Percentiles rank a stretch among this genome's conserved stretches.
Conservation (phyloP, 306 rosid species). For the Prunus mongolica region DNA sequence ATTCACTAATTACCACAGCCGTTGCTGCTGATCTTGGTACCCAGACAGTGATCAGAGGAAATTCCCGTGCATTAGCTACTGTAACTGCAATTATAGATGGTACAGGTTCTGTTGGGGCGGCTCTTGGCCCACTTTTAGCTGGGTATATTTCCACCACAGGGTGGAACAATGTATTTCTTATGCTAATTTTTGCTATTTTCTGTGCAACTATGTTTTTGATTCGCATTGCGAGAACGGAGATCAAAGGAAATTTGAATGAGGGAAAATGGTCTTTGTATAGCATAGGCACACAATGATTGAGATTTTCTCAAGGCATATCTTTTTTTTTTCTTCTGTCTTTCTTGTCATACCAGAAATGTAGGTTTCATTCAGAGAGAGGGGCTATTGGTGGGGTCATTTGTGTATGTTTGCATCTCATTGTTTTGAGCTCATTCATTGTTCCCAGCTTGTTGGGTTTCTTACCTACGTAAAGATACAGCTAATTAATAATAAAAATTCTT, state of each 20-base stretch:
- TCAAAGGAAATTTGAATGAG: conserved; percentile 43
- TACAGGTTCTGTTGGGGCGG: conserved; percentile 88
- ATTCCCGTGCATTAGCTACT: conserved; percentile 76
- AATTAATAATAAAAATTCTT: not conserved
- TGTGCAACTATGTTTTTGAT: conserved; percentile 64
- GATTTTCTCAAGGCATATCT: conserved; percentile 2
- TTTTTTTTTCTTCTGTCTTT: not conserved
- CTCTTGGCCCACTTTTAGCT: conserved; percentile 85
- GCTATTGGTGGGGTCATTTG: too few relatives aligned
- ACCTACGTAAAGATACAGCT: not conserved
- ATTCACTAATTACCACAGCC: conserved; percentile 81
- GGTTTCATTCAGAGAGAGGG: conserved; percentile 8
- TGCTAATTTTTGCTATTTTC: conserved; percentile 66
- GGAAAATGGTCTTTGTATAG: conserved; percentile 41
- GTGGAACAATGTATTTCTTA: conserved; percentile 76
- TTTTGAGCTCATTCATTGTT: conserved; percentile 16
- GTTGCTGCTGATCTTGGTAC: conserved; percentile 95
- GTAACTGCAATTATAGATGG: conserved; percentile 93
- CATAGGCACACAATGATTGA: conserved; percentile 20
- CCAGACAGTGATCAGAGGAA: conserved; percentile 42
- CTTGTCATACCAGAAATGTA: not conserved
- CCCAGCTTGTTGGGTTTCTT: not conserved
- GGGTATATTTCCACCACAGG: conserved; percentile 69
- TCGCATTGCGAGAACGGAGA: conserved; percentile 59
- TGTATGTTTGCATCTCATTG: conserved; percentile 11